These are phyloP conservation scores for Tribonema minus DNA, from an alignment of 108 stramenopile species.

Conservation along the genomic window DNA sequence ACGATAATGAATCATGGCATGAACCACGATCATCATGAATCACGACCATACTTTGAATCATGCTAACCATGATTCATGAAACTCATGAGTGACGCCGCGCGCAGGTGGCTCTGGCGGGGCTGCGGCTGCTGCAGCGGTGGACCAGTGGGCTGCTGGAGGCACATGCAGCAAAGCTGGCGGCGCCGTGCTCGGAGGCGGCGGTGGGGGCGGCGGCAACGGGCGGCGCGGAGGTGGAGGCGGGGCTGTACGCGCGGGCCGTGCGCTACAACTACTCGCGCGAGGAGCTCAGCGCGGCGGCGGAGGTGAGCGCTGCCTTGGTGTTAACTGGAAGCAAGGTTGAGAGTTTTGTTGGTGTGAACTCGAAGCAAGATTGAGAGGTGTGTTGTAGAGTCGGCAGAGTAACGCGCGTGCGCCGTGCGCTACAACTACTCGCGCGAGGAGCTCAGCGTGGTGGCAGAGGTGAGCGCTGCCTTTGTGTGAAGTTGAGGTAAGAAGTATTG, in stretches of 20 bases:
- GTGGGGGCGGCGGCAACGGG: constrained; percentile 6
- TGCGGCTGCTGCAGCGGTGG: constrained; percentile 45
- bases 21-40: no score
- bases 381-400: constrained; percentile 2
- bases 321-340: no score
- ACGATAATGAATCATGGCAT: no score
- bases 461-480: no score
- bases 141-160: constrained; percentile 46
- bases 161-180: constrained; percentile 46
- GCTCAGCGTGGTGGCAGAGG: constrained; percentile 44
- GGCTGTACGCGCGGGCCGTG: constrained; percentile 46
- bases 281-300: constrained; percentile 47
- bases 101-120: constrained; percentile 31
- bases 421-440: constrained; percentile 52
- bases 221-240: constrained; percentile 16
- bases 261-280: constrained; percentile 47
- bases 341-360: no score
- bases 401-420: constrained; percentile 44
- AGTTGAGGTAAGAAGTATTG: no score
- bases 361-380: no score
- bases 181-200: constrained; percentile 17
- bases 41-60: no score
- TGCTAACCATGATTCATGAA: no score
- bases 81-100: no score
- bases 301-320: no score